A percentile compares a stretch with the other conserved stretches of the same genome.
Evolutionary conservation across 768 basidiomycete genomes (phyloP).

Genomic region (Kwoniella botswanensis): DNA sequence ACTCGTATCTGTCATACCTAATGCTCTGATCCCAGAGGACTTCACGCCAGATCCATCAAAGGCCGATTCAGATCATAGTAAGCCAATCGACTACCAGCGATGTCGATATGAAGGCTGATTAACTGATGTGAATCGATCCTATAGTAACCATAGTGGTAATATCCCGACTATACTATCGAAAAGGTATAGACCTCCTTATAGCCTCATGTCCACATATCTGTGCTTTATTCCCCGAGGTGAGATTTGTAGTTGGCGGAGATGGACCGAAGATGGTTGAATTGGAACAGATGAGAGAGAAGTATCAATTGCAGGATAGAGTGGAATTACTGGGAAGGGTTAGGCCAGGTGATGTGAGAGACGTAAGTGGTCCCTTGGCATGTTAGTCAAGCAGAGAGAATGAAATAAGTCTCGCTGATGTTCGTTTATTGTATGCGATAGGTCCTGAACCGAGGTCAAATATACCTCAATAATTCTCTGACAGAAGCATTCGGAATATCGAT

Average conservation of each 20-base stretch:
- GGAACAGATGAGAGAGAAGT: conserved; percentile 91
- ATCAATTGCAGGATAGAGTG: conserved; percentile 88
- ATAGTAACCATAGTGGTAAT: conserved; percentile 89
- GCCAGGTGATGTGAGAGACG: conserved; percentile 81
- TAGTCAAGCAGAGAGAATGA: no score
- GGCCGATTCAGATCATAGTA: conserved; percentile 62
- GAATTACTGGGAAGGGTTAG: conserved; percentile 80
- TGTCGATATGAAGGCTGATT: neutral
- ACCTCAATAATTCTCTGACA: conserved; percentile 92
- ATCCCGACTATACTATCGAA: conserved; percentile 89
- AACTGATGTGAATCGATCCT: neutral
- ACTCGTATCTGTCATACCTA: conserved; percentile 90
- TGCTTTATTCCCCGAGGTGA: conserved; percentile 78
- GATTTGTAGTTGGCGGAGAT: conserved; percentile 89
- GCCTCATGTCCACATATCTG: conserved; percentile 91
- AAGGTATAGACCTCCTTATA: conserved; percentile 93
- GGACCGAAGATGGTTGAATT: conserved; percentile 94
- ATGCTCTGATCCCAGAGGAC: conserved; percentile 82
- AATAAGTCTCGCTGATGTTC: neutral
- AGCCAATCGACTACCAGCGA: conserved; percentile 35
- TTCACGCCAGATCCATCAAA: conserved; percentile 69
- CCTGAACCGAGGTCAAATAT: conserved; percentile 84
- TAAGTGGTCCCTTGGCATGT: conserved; percentile 57
- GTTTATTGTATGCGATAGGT: conserved; percentile 63
- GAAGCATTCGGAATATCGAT: conserved; percentile 98